Conservation (phyloP, 1,284 basidiomycete genomes). For the Irpex lacteus region DNA sequence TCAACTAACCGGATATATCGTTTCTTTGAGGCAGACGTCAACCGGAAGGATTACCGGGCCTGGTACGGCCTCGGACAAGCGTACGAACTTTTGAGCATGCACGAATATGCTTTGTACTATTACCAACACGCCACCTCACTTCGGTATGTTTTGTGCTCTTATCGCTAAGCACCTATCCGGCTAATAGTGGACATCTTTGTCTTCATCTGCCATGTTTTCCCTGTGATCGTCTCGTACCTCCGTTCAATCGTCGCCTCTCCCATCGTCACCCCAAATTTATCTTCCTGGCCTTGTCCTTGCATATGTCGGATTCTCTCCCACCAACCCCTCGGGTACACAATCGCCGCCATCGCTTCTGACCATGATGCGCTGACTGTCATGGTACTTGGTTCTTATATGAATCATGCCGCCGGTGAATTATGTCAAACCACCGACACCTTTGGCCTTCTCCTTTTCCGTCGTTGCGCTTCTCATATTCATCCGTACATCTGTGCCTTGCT, state of each 20-base stretch:
- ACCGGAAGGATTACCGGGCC: slow-evolving; percentile 94
- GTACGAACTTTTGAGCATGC: slow-evolving; percentile 96
- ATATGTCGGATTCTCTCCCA: not conserved
- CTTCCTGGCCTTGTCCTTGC: not conserved
- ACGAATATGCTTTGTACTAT: slow-evolving; percentile 94
- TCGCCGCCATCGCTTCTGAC: not conserved
- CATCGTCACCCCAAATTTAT: not conserved
- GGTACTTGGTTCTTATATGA: not conserved
- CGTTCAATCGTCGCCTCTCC: not conserved
- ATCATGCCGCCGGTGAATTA: not conserved
- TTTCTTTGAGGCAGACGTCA: slow-evolving; percentile 63
- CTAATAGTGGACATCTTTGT: not conserved
- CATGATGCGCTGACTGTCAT: not conserved
- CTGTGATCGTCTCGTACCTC: not conserved
- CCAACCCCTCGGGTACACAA: not conserved
- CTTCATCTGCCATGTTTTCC: not conserved
- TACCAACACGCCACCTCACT: slow-evolving; percentile 95
- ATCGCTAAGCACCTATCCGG: not conserved
- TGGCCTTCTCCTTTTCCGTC: not conserved
- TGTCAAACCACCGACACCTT: not conserved
- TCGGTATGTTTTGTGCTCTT: slow-evolving; percentile 47
- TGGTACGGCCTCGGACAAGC: slow-evolving; percentile 99
- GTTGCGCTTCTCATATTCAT: slow-evolving; percentile 12
- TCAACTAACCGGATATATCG: not conserved
- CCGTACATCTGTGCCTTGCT: not conserved